Conservation (phyloP, 257 asterid genomes). For the Fraxinus anomala region DNA sequence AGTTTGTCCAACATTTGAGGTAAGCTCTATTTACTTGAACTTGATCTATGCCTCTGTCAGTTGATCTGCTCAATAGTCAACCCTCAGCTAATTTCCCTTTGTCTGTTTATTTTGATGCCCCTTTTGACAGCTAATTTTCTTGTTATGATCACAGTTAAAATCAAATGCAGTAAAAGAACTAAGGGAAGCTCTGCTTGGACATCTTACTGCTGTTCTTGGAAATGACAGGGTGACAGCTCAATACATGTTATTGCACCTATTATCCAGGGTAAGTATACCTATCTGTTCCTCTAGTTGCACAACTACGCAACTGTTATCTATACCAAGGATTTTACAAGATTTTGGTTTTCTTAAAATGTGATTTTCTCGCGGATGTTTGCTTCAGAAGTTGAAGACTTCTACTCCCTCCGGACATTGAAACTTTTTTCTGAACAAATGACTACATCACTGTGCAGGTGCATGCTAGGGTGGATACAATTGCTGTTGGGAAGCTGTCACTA, state of each 20-base stretch:
- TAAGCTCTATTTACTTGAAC: conserved; percentile 27
- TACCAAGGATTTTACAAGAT: background rate
- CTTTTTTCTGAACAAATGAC: conserved; percentile 21
- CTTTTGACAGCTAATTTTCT: conserved; percentile 4
- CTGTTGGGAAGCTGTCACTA: conserved; percentile 84
- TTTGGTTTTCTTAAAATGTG: conserved; percentile 11
- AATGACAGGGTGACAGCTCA: conserved; percentile 84
- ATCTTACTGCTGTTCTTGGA: conserved; percentile 78
- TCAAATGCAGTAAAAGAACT: conserved; percentile 52
- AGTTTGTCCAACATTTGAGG: conserved; percentile 56
- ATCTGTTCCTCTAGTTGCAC: conserved; percentile 17
- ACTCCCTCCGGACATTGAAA: background rate
- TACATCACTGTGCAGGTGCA: conserved; percentile 59
- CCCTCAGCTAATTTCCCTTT: background rate
- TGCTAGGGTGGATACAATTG: conserved; percentile 67
- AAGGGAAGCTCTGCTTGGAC: conserved; percentile 70
- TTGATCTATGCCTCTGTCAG: background rate
- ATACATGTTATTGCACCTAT: conserved; percentile 74
- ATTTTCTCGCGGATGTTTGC: conserved; percentile 6
- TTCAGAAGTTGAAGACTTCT: conserved; percentile 3
- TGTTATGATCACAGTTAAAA: conserved; percentile 49
- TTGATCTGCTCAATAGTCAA: conserved; percentile 15
- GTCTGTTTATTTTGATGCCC: conserved; percentile 12
- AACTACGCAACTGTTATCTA: background rate
- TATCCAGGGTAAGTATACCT: conserved; percentile 63